Conservation (phyloP, 1,284 basidiomycete species). For the Grifola frondosa region DNA sequence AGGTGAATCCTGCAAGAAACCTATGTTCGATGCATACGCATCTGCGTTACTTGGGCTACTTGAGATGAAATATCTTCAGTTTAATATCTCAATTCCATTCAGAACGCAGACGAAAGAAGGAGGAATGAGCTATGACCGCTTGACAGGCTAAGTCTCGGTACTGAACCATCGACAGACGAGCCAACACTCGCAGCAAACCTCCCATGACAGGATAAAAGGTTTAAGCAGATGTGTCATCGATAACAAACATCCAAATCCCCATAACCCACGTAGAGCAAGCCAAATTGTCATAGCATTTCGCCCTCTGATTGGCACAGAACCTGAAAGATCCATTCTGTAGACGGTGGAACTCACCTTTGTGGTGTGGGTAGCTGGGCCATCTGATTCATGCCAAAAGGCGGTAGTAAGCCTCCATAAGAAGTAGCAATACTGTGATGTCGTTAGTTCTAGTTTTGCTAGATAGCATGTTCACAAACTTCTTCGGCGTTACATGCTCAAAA, state of each 20-base stretch:
- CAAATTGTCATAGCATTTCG: too few relatives aligned
- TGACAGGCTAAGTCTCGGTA: too few relatives aligned
- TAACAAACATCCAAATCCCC: too few relatives aligned
- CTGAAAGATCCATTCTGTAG: background rate
- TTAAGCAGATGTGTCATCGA: too few relatives aligned
- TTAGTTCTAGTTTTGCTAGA: too few relatives aligned
- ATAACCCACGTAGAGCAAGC: too few relatives aligned
- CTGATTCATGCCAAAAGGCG: constrained; percentile 21
- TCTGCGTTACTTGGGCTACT: constrained; percentile 49
- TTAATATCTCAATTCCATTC: background rate
- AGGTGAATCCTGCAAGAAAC: constrained; percentile 36
- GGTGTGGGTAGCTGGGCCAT: constrained; percentile 59
- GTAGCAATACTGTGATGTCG: constrained; percentile 2
- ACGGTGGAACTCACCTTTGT: constrained; percentile 59
- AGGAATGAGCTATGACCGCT: background rate
- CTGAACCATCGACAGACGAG: background rate
- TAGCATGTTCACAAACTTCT: too few relatives aligned
- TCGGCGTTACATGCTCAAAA: constrained; percentile 2
- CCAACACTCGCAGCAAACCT: too few relatives aligned
- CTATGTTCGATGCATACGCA: constrained; percentile 41
- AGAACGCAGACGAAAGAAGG: background rate
- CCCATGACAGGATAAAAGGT: too few relatives aligned
- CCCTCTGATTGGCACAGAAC: background rate
- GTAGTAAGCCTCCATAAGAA: constrained; percentile 11
- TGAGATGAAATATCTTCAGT: too few relatives aligned